These are phyloP conservation scores for Helminthosporium solani DNA, from an alignment of 2,329 filamentous ascomycete genomes.

Conservation along the genomic window DNA sequence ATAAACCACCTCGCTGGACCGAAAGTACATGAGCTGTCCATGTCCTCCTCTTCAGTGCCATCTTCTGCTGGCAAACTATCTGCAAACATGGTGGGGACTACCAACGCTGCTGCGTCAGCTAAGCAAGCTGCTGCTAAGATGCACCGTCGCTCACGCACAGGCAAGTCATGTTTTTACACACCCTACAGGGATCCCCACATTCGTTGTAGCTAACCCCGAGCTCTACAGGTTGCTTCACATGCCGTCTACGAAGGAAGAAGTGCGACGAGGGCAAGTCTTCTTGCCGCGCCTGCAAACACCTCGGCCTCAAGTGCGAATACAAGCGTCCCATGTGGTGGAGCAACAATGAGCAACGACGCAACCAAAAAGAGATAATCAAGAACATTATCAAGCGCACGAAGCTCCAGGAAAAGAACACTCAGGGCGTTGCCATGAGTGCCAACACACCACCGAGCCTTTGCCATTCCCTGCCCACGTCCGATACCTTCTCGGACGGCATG, in stretches of 20 bases:
- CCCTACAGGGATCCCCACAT: conserved; percentile 40
- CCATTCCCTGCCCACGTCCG: conserved; percentile 78
- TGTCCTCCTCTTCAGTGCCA: conserved; percentile 50
- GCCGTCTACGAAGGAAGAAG: conserved; percentile 67
- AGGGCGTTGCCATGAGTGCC: conserved; percentile 49
- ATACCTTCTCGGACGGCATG: conserved; percentile 73
- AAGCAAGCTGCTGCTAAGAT: conserved; percentile 72
- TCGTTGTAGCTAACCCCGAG: conserved; percentile 39
- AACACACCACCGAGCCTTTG: conserved; percentile 76
- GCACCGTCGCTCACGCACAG: conserved; percentile 92
- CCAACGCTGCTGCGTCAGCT: conserved; percentile 51
- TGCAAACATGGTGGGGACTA: conserved; percentile 53
- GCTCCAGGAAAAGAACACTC: conserved; percentile 77
- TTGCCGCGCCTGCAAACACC: conserved; percentile 65
- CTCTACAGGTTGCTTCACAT: conserved; percentile 64
- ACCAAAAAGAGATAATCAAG: conserved; percentile 95
- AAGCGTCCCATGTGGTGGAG: conserved; percentile 97
- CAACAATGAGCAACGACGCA: conserved; percentile 80
- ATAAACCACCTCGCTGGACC: conserved; percentile 44
- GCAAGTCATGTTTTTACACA: conserved; percentile 57
- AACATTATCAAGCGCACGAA: conserved; percentile 97
- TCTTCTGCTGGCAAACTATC: conserved; percentile 44
- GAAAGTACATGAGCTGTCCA: conserved; percentile 47
- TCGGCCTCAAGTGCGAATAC: conserved; percentile 90
- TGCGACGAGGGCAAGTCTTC: conserved; percentile 67